These are phyloP conservation scores for Suillus alpinus DNA, from an alignment of 768 basidiomycete species.

Conservation along the genomic window DNA sequence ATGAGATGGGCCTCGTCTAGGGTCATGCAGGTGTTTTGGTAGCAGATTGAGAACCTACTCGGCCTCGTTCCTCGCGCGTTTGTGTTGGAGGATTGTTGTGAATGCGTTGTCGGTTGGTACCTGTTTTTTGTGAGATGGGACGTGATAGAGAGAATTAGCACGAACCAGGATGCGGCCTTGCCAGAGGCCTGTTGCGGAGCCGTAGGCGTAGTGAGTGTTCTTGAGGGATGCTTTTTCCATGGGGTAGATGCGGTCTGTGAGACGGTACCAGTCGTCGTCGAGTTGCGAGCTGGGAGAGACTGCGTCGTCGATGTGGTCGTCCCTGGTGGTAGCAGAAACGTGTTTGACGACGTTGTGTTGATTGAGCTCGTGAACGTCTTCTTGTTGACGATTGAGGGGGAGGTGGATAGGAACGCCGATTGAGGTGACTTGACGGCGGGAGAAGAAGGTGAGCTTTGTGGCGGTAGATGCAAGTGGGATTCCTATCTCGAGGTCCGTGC, in stretches of 20 bases:
- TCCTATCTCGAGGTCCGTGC: constrained; percentile 22
- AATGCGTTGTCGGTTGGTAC: constrained; percentile 19
- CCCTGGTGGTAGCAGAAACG: constrained; percentile 8
- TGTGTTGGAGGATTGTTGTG: constrained; percentile 17
- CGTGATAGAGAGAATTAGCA: constrained; percentile 5
- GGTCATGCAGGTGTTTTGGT: constrained; percentile 92
- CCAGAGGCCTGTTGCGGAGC: constrained; percentile 56
- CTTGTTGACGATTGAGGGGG: constrained; percentile 35
- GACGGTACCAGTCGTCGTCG: constrained; percentile 60
- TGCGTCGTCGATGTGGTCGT: constrained; percentile 24
- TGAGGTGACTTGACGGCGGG: constrained; percentile 49
- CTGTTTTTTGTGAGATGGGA: constrained; percentile 11
- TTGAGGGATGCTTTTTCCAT: constrained; percentile 26
- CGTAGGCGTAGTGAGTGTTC: constrained; percentile 44
- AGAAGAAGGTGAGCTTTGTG: constrained; percentile 62
- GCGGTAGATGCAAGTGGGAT: constrained; percentile 51
- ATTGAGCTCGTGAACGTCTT: constrained; percentile 61
- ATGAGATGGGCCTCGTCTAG: constrained; percentile 93
- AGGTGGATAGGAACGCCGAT: constrained; percentile 42
- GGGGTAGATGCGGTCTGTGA: constrained; percentile 44
- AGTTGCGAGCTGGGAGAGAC: constrained; percentile 40
- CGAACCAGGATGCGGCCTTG: constrained; percentile 62
- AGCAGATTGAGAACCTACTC: no score
- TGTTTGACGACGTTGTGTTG: constrained; percentile 35
- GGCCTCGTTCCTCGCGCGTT: no score